Evolutionary conservation across 2,329 filamentous ascomycete genomes (phyloP).

Genomic region (Cladophialophora psammophila): DNA sequence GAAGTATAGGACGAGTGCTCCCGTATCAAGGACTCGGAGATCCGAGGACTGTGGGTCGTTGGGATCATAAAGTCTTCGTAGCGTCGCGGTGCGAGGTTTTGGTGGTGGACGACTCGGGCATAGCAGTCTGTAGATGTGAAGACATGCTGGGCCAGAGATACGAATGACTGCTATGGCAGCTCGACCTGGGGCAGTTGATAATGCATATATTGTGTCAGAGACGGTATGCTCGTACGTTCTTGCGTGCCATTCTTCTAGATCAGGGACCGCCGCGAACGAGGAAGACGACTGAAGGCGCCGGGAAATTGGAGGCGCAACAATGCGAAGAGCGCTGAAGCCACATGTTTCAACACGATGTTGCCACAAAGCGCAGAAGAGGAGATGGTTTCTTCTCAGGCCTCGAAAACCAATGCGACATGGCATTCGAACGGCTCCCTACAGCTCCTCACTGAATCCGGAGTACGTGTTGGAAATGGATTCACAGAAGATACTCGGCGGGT

Average conservation of each 20-base stretch:
- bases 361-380: not conserved
- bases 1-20: slow-evolving; percentile 83
- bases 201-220: slow-evolving; percentile 79
- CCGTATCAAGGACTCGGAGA: slow-evolving; percentile 70
- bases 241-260: slow-evolving; percentile 19
- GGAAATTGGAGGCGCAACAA: not conserved
- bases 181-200: slow-evolving; percentile 84
- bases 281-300: slow-evolving; percentile 24
- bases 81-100: slow-evolving; percentile 69
- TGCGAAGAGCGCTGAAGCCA: not conserved
- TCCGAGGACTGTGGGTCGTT: slow-evolving; percentile 46
- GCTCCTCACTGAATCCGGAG: not conserved
- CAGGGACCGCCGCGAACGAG: slow-evolving; percentile 16
- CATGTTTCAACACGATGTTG: not conserved
- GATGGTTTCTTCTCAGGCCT: not conserved
- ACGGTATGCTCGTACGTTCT: not conserved
- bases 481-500: not conserved
- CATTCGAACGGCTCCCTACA: slow-evolving; percentile 24
- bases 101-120: slow-evolving; percentile 64
- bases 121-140: slow-evolving; percentile 70
- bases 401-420: slow-evolving; percentile 23
- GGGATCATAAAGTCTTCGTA: slow-evolving; percentile 77
- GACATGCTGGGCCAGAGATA: slow-evolving; percentile 79
- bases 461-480: not conserved
- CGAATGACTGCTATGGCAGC: slow-evolving; percentile 91